Percentiles rank a stretch among this genome's conserved stretches.
These are phyloP conservation scores for Candida ortonii DNA, from an alignment of 805 yeast genomes.

Conservation along the genomic window DNA sequence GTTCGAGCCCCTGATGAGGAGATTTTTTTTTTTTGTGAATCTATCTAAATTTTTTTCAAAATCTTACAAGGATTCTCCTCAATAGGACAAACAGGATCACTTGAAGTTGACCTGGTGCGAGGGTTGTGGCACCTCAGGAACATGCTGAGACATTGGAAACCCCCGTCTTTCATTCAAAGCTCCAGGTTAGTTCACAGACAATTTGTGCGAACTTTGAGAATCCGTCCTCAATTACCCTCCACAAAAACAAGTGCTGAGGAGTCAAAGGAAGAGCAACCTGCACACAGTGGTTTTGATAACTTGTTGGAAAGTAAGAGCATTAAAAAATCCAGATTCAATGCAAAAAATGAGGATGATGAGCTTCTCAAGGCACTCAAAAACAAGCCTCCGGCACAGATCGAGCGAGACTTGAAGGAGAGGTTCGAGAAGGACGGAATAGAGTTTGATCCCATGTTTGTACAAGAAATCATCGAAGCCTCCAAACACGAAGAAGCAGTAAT, in stretches of 20 bases:
- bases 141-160: too few relatives aligned
- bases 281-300: too few relatives aligned
- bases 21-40: constrained; percentile 30
- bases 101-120: too few relatives aligned
- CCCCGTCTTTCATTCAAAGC: too few relatives aligned
- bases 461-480: constrained; percentile 26
- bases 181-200: too few relatives aligned
- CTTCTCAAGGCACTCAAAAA: constrained; percentile 1
- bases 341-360: constrained; percentile 1
- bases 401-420: constrained; percentile 22
- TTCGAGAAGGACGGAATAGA: constrained; percentile 29
- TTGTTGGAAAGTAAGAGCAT: neutral
- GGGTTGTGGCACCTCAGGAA: too few relatives aligned
- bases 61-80: too few relatives aligned
- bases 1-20: constrained; percentile 62
- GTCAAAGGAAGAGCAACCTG: too few relatives aligned
- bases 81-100: too few relatives aligned
- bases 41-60: constrained; percentile 2
- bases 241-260: too few relatives aligned
- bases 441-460: constrained; percentile 29
- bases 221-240: too few relatives aligned
- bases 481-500: constrained; percentile 19
- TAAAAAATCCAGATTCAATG: constrained; percentile 1
- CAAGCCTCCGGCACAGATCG: constrained; percentile 29
- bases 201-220: too few relatives aligned